A percentile compares a stretch with the other conserved stretches of the same genome.
These are phyloP conservation scores for Auriscalpium microsporum DNA, from an alignment of 768 basidiomycete genomes.

Conservation along the genomic window DNA sequence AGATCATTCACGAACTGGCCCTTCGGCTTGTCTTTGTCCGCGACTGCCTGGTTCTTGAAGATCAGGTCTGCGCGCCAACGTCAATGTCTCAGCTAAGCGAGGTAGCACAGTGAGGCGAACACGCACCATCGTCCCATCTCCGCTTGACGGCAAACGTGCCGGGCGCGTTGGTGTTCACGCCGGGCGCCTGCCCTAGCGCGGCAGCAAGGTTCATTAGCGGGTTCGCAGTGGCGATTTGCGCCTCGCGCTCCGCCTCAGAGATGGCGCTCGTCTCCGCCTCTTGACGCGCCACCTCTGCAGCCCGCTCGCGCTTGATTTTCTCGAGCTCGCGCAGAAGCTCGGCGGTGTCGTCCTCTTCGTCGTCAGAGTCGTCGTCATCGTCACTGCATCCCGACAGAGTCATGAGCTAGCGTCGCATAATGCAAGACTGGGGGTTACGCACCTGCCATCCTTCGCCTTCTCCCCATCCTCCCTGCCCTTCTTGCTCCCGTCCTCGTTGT, in stretches of 20 bases:
- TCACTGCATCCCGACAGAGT: conserved; percentile 26
- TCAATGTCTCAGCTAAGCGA: neutral
- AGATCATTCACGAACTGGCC: conserved; percentile 94
- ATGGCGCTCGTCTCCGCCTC: conserved; percentile 68
- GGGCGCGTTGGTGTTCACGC: conserved; percentile 63
- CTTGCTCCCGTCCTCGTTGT: conserved; percentile 27
- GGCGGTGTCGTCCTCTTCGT: conserved; percentile 87
- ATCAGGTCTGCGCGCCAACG: conserved; percentile 64
- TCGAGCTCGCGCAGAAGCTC: conserved; percentile 95
- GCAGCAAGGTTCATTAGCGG: conserved; percentile 88
- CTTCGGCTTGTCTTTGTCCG: conserved; percentile 49
- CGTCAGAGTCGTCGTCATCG: conserved; percentile 45
- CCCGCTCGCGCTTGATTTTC: conserved; percentile 94
- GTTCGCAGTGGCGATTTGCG: conserved; percentile 79
- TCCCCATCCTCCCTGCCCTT: conserved; percentile 28
- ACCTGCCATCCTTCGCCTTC: conserved; percentile 41
- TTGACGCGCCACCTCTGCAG: conserved; percentile 80
- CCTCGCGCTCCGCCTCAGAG: conserved; percentile 57
- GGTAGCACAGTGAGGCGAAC: neutral
- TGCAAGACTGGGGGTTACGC: conserved; percentile 7
- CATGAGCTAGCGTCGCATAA: neutral
- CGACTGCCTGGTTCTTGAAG: conserved; percentile 96
- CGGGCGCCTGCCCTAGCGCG: conserved; percentile 73
- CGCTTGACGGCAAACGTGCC: conserved; percentile 88
- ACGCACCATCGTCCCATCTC: conserved; percentile 89